phyloP scores from a whole-genome alignment of 441 rosid species.

The Sinapis alba region DNA sequence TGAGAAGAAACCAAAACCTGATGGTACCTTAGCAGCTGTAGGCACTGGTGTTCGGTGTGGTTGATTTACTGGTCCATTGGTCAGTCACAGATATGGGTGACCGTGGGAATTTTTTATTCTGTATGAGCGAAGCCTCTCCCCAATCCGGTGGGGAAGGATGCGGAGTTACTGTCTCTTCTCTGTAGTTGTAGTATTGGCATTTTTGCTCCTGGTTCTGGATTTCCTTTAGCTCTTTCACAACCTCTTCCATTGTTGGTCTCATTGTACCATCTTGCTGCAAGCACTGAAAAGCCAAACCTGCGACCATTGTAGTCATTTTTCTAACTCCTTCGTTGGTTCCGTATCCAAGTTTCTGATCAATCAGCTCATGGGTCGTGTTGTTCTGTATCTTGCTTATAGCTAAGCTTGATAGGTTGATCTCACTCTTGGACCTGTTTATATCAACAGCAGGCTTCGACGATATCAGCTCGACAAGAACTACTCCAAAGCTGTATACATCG shows the following conservation, averaged over 20 bases:
- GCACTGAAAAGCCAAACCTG: slow-evolving; percentile 70
- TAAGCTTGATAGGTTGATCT: slow-evolving; percentile 67
- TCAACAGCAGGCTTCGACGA: slow-evolving; percentile 85
- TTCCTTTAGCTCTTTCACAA: slow-evolving; percentile 49
- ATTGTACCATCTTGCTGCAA: slow-evolving; percentile 65
- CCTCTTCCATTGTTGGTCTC: slow-evolving; percentile 77
- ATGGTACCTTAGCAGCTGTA: slow-evolving; percentile 16
- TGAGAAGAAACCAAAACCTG: slow-evolving; percentile 16
- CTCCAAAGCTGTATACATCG: slow-evolving; percentile 86
- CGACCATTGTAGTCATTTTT: slow-evolving; percentile 59
- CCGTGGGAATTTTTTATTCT: slow-evolving; percentile 38
- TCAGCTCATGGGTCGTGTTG: slow-evolving; percentile 49
- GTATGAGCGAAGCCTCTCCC: slow-evolving; percentile 45
- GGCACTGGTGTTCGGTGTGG: slow-evolving; percentile 46
- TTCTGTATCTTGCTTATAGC: slow-evolving; percentile 67
- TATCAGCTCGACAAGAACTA: slow-evolving; percentile 73
- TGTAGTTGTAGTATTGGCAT: slow-evolving; percentile 21
- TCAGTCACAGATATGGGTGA: slow-evolving; percentile 71
- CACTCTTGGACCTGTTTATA: slow-evolving; percentile 53
- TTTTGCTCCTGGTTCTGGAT: slow-evolving; percentile 35
- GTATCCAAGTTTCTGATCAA: slow-evolving; percentile 61
- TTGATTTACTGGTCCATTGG: slow-evolving; percentile 57
- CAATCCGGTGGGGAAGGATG: slow-evolving; percentile 47
- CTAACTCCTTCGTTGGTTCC: slow-evolving; percentile 43
- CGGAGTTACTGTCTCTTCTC: slow-evolving; percentile 19